A percentile compares a stretch with the other conserved stretches of the same genome.
Evolutionary conservation across 495 filamentous ascomycete species (phyloP).

Genomic region (Neurospora intermedia): DNA sequence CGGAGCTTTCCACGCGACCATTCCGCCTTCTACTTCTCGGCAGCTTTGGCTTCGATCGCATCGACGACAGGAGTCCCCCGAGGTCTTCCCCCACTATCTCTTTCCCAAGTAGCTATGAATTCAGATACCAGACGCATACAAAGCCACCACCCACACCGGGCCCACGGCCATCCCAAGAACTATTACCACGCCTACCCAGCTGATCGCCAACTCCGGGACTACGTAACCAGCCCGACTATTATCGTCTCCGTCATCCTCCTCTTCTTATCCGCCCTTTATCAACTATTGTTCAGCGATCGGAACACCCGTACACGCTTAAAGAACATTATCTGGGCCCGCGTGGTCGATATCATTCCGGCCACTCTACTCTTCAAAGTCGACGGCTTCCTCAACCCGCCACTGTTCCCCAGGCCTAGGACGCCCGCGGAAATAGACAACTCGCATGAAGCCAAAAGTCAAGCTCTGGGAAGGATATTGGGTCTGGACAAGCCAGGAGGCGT

Average conservation of each 20-base stretch:
- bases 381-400: constrained; percentile 27
- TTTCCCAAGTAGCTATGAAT: constrained; percentile 11
- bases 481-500: constrained; percentile 41
- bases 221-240: constrained; percentile 22
- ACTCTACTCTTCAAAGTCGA: constrained; percentile 51
- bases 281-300: constrained; percentile 6
- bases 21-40: neutral
- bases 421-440: constrained; percentile 9
- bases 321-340: constrained; percentile 50
- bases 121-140: constrained; percentile 17
- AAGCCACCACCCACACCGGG: constrained; percentile 15
- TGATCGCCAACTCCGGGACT: constrained; percentile 15
- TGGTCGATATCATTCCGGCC: constrained; percentile 52
- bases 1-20: neutral
- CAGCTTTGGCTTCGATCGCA: neutral
- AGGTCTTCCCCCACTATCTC: neutral
- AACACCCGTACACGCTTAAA: neutral
- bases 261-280: constrained; percentile 32
- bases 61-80: neutral
- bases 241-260: constrained; percentile 30
- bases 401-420: constrained; percentile 17
- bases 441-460: constrained; percentile 55
- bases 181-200: constrained; percentile 12
- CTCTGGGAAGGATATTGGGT: constrained; percentile 55
- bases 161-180: constrained; percentile 9